These are phyloP conservation scores for Citrus reticulata DNA, from an alignment of 345 rosid species.

Conservation along the genomic window DNA sequence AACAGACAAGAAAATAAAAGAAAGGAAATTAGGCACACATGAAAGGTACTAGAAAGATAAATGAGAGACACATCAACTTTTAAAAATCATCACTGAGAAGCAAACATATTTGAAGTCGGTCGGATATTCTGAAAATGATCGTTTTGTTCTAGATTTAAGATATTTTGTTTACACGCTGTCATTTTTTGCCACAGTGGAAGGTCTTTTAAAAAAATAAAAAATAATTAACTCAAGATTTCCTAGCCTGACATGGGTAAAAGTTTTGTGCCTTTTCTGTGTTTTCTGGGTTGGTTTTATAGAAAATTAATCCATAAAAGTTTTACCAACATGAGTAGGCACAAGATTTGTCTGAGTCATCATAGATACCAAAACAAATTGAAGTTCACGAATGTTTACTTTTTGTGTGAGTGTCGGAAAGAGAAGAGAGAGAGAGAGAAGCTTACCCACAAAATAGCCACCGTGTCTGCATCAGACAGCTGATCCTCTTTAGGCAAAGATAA, in stretches of 20 bases:
- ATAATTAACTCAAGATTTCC: too few species aligned
- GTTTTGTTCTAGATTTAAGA: not conserved
- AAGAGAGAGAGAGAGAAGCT: not conserved
- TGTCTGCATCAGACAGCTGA: conserved; percentile 41
- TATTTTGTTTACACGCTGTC: not conserved
- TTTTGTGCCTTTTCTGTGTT: not conserved
- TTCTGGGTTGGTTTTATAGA: not conserved
- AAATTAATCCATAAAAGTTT: too few species aligned
- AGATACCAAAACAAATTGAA: not conserved
- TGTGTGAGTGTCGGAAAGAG: not conserved
- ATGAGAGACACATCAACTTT: not conserved
- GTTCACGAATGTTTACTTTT: not conserved
- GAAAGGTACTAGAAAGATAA: not conserved
- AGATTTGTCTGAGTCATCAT: too few species aligned
- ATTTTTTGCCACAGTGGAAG: not conserved
- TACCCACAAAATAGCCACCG: conserved; percentile 66
- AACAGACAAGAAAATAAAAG: not conserved
- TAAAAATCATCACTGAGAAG: not conserved
- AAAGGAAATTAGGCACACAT: not conserved
- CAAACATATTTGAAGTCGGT: not conserved
- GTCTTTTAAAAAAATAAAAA: not conserved
- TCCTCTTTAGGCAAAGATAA: conserved; percentile 54
- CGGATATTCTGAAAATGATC: not conserved
- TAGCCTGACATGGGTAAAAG: too few species aligned
- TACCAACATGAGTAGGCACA: too few species aligned